Evolutionary conservation across 768 basidiomycete genomes (phyloP), one percentile per base, ranked within the genome.

Genomic region (Boletus insuetus): DNA sequence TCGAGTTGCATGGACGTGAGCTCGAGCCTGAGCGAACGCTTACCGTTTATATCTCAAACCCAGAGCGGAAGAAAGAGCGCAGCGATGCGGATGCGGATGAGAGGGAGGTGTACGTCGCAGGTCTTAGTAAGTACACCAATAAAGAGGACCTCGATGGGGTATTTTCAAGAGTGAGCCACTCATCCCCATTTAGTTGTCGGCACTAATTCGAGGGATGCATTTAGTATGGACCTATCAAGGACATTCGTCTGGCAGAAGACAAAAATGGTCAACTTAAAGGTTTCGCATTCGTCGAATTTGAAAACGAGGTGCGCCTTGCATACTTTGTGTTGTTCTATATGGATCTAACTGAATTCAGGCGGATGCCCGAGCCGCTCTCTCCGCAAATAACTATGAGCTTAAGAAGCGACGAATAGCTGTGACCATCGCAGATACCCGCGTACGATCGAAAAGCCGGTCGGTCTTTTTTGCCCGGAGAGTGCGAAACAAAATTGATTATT

Each of bases 241-340:
- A 89, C 20, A 79, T 98, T 39, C 83, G 94, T 52, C 78, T 98
- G 67, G 83, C 84, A 2, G 73, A 81, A 49, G 91, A 94, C 55
- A 81, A 87, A 34, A 79, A 82, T 42, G 86, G 86, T 0, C 76
- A 81, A 46, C 79, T 79, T 31, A 94, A 85, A 67, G 95, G 97
- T 1, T 95, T 91, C 65, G 95, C 91, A 0, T 98, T 98, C 64
- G 77, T 98, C 32, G 94, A 98, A 66, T 98, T 91, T 65, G 87
- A 89, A 56, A 78, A 83, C 19, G 86, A 90, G 76, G 95, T 93
- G 37, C 10, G 10, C 2, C 13, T 38, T 37, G 38, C n/a, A 16
- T 14, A 3, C n/a, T 22, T 11, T n/a, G 22, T 40, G 6, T 24
- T 41, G n/a, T 48, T 49, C 40, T 16, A n/a, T 16, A 35, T 19